Base-by-base conservation (phyloP, 306 rosid genomes). In the Ochetophila trinervis region DNA sequence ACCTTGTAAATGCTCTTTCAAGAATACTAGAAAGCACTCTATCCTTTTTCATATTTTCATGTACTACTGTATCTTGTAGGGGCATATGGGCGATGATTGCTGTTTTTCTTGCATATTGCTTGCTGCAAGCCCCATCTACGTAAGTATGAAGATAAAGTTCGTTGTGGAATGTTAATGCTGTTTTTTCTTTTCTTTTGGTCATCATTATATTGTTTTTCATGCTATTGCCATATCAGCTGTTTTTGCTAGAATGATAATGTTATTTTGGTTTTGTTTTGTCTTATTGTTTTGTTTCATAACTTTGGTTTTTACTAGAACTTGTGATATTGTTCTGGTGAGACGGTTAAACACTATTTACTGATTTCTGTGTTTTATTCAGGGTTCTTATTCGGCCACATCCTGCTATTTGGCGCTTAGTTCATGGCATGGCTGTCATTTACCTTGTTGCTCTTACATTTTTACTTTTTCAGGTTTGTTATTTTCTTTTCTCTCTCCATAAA, bases 71-170 rank as follows among this genome's bases (percentile, higher is more conserved):
- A 76, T 79, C 74, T 37, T 83, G 80, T 76, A 94, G 99, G 91
- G 99, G 99, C 53, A 76, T 90, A 61, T 94, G 96, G 95, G 95
- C 97, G 54, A 94, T 94, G 99, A 88, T 90, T 78, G 84, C 97
- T 47, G 96, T 94, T 75, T 94, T 94, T 82, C 99, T 94, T 79
- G 91, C 96, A 68, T 94, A 94, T 79, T 94, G 96, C 83, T 83
- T 94, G 82, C 88, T 94, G 72, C 99, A 94, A 84, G 99, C 97
- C 70, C 97, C 99, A 22, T 90, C 97, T 20, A 84, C 97, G 99
- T 94, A 78, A 86, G 99, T 88, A 42, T 53, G 60, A 56, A n/a
- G 16, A 53, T 44, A 23, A 32, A 55, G 17, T 57, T 58, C 60
- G 15, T 61, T 58, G 53, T 66, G 36, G 12, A 64, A 4, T 10